These are phyloP conservation scores for Diversispora epigaea DNA, from an alignment of 192 early-diverging fungal genomes.

Conservation along the genomic window DNA sequence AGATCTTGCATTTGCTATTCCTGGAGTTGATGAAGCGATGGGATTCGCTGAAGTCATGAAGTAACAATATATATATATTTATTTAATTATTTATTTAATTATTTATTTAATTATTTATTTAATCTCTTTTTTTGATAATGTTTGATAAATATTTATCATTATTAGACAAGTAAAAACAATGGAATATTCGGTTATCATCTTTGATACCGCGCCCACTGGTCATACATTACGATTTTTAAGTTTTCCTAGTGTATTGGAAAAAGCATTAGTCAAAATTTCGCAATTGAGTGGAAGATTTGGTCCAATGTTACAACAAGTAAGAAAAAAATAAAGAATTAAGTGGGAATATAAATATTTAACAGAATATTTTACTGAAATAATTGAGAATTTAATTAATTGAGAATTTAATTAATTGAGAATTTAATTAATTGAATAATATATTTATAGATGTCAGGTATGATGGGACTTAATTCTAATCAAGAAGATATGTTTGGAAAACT, in stretches of 20 bases:
- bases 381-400: neutral
- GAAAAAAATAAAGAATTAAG: neutral
- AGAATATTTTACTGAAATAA: neutral
- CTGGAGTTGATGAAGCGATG: constrained; percentile 99
- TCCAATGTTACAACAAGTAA: constrained; percentile 89
- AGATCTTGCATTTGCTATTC: constrained; percentile 98
- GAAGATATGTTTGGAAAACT: constrained; percentile 97
- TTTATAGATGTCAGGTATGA: constrained; percentile 77
- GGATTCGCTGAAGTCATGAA: constrained; percentile 99
- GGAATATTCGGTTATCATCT: constrained; percentile 98
- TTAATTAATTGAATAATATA: constrained; percentile 22
- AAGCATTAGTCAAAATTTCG: constrained; percentile 94
- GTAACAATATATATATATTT: constrained; percentile 43
- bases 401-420: neutral
- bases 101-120: too few species aligned
- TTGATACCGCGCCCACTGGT: constrained; percentile 99
- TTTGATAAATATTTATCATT: neutral
- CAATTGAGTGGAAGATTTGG: constrained; percentile 91
- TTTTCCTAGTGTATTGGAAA: constrained; percentile 96
- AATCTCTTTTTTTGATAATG: too few species aligned
- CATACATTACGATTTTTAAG: constrained; percentile 98
- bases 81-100: too few species aligned
- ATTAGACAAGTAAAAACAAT: constrained; percentile 92
- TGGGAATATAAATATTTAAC: neutral
- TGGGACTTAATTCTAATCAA: constrained; percentile 80